A percentile compares a stretch with the other conserved stretches of the same genome.
These are phyloP conservation scores for Aspergillus udagawae DNA, from an alignment of 2,329 filamentous ascomycete species.

Conservation along the genomic window DNA sequence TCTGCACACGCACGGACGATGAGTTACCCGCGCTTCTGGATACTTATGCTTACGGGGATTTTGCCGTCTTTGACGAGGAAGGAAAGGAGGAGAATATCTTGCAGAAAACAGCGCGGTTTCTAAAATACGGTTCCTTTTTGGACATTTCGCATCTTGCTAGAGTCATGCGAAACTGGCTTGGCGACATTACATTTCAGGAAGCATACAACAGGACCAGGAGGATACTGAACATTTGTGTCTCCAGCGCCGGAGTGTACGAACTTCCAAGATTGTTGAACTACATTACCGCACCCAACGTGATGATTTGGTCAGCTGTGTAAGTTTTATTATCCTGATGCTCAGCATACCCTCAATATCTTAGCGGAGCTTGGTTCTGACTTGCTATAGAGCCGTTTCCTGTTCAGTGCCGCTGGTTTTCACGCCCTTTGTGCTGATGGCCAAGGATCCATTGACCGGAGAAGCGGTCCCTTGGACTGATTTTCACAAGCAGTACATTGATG, in stretches of 20 bases:
- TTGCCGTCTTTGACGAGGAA: constrained; percentile 71
- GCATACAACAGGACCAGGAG: constrained; percentile 90
- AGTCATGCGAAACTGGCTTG: constrained; percentile 76
- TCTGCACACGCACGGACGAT: constrained; percentile 73
- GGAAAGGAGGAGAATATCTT: constrained; percentile 59
- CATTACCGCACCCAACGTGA: constrained; percentile 85
- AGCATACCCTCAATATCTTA: neutral
- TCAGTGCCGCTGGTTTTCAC: constrained; percentile 86
- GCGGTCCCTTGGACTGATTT: constrained; percentile 81
- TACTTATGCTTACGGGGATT: constrained; percentile 72
- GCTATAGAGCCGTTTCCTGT: constrained; percentile 71
- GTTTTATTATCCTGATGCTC: constrained; percentile 19
- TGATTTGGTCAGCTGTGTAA: constrained; percentile 90
- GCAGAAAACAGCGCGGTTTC: constrained; percentile 65
- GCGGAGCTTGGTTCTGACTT: constrained; percentile 8
- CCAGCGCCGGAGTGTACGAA: constrained; percentile 81
- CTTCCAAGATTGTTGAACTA: constrained; percentile 86
- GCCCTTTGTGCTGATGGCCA: constrained; percentile 72
- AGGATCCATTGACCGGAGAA: constrained; percentile 75
- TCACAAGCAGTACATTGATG: constrained; percentile 85
- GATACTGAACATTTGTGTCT: constrained; percentile 92
- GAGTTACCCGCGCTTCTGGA: constrained; percentile 68
- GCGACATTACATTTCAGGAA: constrained; percentile 91
- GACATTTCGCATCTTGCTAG: constrained; percentile 77
- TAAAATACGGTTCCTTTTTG: constrained; percentile 80